phyloP scores from a whole-genome alignment of 2,329 filamentous ascomycete species.

The Botrytis porri region DNA sequence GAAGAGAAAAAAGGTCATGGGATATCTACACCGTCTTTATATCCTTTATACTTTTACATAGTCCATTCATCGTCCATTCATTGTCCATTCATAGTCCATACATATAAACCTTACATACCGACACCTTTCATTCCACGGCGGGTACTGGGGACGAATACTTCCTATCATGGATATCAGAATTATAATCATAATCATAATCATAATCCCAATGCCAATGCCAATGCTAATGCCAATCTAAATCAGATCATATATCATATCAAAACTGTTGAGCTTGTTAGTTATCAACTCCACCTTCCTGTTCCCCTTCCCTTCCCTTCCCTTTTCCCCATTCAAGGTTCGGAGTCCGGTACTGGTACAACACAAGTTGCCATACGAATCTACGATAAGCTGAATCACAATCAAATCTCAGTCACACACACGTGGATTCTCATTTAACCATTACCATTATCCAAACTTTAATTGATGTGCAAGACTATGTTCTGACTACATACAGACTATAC shows the following conservation, averaged over 20 bases:
- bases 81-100: background rate
- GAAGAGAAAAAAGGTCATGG: background rate
- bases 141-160: background rate
- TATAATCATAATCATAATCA: background rate
- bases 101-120: background rate
- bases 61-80: background rate
- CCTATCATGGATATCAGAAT: background rate
- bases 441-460: background rate
- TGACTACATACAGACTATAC: background rate
- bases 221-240: no score
- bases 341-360: background rate
- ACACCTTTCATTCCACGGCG: background rate
- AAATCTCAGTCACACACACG: background rate
- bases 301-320: background rate
- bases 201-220: no score
- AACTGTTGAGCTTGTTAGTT: background rate
- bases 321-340: background rate
- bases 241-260: background rate
- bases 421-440: background rate
- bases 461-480: background rate
- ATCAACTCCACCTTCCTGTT: background rate
- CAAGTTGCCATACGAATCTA: background rate
- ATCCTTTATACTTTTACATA: background rate
- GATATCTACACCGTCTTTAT: background rate
- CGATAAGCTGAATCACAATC: background rate